These are phyloP conservation scores for Paraglomus brasilianum DNA, from an alignment of 192 early-diverging fungal genomes.

Conservation along the genomic window DNA sequence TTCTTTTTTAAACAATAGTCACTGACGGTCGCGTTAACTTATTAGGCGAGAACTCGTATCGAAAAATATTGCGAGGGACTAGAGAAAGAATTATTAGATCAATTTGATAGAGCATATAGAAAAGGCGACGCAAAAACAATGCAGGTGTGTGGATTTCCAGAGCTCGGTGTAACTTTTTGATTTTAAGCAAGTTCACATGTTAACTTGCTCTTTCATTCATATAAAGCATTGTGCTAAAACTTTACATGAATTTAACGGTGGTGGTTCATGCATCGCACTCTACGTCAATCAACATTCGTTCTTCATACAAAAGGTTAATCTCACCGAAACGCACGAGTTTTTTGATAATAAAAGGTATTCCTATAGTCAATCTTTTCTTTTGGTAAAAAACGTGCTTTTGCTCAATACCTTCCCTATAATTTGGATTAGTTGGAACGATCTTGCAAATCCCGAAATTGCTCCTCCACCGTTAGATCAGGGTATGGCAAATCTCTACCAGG, in stretches of 20 bases:
- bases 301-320: conserved; percentile 80
- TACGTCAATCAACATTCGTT: conserved; percentile 98
- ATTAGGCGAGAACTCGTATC: conserved; percentile 76
- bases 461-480: conserved; percentile 70
- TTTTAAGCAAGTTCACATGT: conserved; percentile 20
- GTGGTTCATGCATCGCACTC: conserved; percentile 87
- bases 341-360: conserved; percentile 25
- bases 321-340: conserved; percentile 53
- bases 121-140: conserved; percentile 71
- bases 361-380: background rate
- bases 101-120: conserved; percentile 84
- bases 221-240: conserved; percentile 81
- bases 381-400: no score
- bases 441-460: conserved; percentile 49
- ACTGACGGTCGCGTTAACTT: conserved; percentile 45
- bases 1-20: conserved; percentile 7
- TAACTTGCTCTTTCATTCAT: background rate
- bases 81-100: conserved; percentile 83
- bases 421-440: conserved; percentile 40
- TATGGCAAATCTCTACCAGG: conserved; percentile 76
- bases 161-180: background rate
- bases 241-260: conserved; percentile 93
- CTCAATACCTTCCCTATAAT: background rate
- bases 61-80: conserved; percentile 92
- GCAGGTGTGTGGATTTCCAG: conserved; percentile 53